Evolutionary conservation across 495 filamentous ascomycete genomes (phyloP), one percentile per base, ranked within the genome.

Genomic region (Aeminium ludgeri): DNA sequence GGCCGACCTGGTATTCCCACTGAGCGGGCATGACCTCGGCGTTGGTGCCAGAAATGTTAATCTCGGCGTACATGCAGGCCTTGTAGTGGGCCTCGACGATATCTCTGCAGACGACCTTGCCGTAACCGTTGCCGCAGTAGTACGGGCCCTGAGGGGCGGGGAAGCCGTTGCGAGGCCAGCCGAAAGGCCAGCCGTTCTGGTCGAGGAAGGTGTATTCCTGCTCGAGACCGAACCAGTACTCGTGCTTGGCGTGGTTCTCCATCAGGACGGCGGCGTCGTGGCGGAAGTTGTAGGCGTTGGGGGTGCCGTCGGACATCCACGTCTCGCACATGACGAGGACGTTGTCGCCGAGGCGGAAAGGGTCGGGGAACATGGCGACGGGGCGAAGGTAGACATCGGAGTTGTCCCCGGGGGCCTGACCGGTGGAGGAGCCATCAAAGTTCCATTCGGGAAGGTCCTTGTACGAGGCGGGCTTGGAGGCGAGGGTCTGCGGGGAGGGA

Each of bases 1-100:
- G 91, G 47, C 91, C 89, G 55, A 97, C 81, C 64, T 97, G 89
- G 80, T 86, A 96, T 67, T 97, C 89, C 89, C 89, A 97, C 63
- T 97, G 89, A 45, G 81, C 86, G 42, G 89, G 85, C 77, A 94
- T 87, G 58, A 97, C 89, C 75, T 97, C 89, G 36, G 89, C 89
- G 66, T 97, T 97, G 68, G 87, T 94, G 64, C 89, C 89, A 25
- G 89, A 93, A 65, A 97, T 94, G 55, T 86, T 78, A 63, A 97
- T 70, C 51, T 79, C 78, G 45, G 86, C 74, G 62, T 78, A 93
- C 62, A 97, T 52, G 73, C 89, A 97, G 51, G 84, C 85, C 64
- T 87, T 87, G 79, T 92, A 94, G 71, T 97, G 89, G 44, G 89
- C 81, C 67, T 96, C 89, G 51, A 97, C 86, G 51, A 97, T 87